Conservation (phyloP, 2,329 filamentous ascomycete species). For the Paecilomyces dactylethromorphus region DNA sequence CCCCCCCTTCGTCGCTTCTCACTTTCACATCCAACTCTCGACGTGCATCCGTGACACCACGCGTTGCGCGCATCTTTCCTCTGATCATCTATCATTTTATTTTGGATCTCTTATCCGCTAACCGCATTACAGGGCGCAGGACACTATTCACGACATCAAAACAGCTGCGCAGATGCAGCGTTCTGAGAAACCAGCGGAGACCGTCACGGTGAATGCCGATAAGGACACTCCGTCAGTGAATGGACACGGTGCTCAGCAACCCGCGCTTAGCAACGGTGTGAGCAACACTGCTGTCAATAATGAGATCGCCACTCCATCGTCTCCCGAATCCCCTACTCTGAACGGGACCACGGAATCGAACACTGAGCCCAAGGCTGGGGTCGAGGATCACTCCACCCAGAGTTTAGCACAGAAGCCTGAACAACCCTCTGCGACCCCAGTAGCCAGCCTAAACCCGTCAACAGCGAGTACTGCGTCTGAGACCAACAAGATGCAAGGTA, state of each 20-base stretch:
- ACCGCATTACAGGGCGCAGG: slow-evolving; percentile 13
- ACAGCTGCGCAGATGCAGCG: slow-evolving; percentile 10
- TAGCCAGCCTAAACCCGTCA: neutral
- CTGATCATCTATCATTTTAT: neutral
- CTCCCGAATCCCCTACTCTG: slow-evolving; percentile 22
- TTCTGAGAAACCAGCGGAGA: slow-evolving; percentile 5
- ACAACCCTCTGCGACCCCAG: neutral
- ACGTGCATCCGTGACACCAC: neutral
- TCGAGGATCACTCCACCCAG: neutral
- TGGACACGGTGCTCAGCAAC: slow-evolving; percentile 18
- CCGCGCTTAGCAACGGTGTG: slow-evolving; percentile 22
- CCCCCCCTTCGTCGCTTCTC: neutral
- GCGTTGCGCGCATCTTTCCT: neutral
- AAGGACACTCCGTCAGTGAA: slow-evolving; percentile 16
- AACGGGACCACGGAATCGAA: slow-evolving; percentile 1
- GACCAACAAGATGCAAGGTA: slow-evolving; percentile 1
- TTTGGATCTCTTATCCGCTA: slow-evolving; percentile 7
- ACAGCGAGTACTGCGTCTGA: neutral
- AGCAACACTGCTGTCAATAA: slow-evolving; percentile 1
- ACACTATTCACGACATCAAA: slow-evolving; percentile 18
- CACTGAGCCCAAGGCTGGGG: neutral
- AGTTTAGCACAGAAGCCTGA: neutral
- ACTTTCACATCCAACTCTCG: neutral
- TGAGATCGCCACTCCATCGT: slow-evolving; percentile 15
- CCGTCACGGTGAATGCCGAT: slow-evolving; percentile 3